These are phyloP conservation scores for Canavalia ensiformis DNA, from an alignment of 306 rosid genomes.

Conservation along the genomic window DNA sequence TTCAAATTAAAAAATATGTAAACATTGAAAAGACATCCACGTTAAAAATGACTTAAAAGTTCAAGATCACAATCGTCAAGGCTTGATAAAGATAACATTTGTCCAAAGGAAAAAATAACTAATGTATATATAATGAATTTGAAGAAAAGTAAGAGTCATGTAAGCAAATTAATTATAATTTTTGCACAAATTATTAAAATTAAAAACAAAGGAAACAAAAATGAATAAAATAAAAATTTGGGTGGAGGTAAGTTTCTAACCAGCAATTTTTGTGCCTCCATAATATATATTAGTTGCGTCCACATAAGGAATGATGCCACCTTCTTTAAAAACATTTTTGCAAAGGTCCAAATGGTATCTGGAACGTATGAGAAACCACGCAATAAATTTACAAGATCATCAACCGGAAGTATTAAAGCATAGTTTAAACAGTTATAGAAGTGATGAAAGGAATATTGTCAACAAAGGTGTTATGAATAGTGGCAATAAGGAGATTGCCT, in stretches of 20 bases:
- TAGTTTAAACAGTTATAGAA: slow-evolving; percentile 7
- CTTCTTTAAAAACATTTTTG: slow-evolving; percentile 91
- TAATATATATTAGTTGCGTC: slow-evolving; percentile 78
- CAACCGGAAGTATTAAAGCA: slow-evolving; percentile 5
- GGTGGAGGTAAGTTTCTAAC: slow-evolving; percentile 48
- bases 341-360: slow-evolving; percentile 98
- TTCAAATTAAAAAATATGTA: slow-evolving; percentile 10
- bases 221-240: neutral
- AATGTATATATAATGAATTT: neutral
- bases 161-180: neutral
- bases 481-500: slow-evolving; percentile 59
- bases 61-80: slow-evolving; percentile 2
- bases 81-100: slow-evolving; percentile 17
- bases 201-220: neutral
- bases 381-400: slow-evolving; percentile 29
- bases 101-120: neutral
- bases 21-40: neutral
- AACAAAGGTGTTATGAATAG: slow-evolving; percentile 15
- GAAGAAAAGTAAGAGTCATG: neutral
- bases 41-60: slow-evolving; percentile 1
- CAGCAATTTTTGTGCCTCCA: slow-evolving; percentile 93
- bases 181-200: neutral
- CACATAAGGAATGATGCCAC: slow-evolving; percentile 87
- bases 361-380: slow-evolving; percentile 46
- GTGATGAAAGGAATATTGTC: neutral